These are phyloP conservation scores for Beverwykella pulmonaria DNA, from an alignment of 495 filamentous ascomycete genomes.

Conservation along the genomic window DNA sequence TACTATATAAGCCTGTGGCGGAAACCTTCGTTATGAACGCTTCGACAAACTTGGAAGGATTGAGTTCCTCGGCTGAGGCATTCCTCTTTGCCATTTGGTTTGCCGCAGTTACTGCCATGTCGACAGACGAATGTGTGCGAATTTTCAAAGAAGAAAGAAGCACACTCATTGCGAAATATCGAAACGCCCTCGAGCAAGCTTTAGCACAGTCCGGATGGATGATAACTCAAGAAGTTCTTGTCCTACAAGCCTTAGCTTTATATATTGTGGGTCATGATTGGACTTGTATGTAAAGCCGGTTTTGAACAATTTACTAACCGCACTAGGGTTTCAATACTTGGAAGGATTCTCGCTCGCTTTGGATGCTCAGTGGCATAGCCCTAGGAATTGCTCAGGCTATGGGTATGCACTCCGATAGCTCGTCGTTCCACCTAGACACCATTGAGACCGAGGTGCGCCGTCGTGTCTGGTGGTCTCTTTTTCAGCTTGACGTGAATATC, in stretches of 20 bases:
- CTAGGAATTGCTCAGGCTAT: conserved; percentile 24
- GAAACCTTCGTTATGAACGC: conserved; percentile 2
- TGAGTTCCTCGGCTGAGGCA: neutral
- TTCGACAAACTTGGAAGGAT: neutral
- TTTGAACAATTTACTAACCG: neutral
- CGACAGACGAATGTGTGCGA: conserved; percentile 13
- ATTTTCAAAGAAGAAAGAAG: conserved; percentile 14
- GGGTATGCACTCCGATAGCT: conserved; percentile 26
- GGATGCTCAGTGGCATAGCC: conserved; percentile 26
- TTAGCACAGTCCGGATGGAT: conserved; percentile 19
- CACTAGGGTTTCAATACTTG: conserved; percentile 5
- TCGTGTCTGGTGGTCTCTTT: conserved; percentile 31
- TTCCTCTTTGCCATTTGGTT: conserved; percentile 29
- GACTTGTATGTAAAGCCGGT: neutral
- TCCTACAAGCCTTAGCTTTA: conserved; percentile 21
- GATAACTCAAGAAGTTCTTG: conserved; percentile 18
- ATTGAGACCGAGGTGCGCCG: conserved; percentile 26
- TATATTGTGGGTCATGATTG: conserved; percentile 11
- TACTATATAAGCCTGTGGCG: conserved; percentile 26
- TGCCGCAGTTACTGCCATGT: conserved; percentile 20
- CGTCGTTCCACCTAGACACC: neutral
- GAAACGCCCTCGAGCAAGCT: conserved; percentile 14
- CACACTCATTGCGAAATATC: conserved; percentile 9
- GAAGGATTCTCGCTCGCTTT: conserved; percentile 19
- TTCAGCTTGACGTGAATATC: conserved; percentile 15